These are phyloP conservation scores for Cubamyces lactineus DNA, from an alignment of 768 basidiomycete genomes.

Conservation along the genomic window DNA sequence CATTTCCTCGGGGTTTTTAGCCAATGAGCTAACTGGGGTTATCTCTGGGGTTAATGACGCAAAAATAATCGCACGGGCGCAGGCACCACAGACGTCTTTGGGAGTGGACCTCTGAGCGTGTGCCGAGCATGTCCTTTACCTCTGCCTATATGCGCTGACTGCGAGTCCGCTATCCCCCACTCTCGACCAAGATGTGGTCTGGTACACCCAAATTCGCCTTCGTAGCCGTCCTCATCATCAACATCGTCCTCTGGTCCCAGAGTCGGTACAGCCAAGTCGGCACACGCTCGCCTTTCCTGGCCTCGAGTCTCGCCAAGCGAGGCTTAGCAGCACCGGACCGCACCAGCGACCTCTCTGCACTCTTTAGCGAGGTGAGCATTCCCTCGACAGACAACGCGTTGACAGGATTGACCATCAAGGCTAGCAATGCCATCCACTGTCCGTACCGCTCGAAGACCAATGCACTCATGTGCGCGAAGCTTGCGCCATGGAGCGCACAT, in stretches of 20 bases:
- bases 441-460: conserved; percentile 55
- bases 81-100: not conserved
- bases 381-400: too few species aligned
- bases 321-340: not conserved
- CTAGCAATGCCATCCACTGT: conserved; percentile 67
- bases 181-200: conserved; percentile 47
- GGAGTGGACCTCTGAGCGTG: conserved; percentile 6
- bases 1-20: not conserved
- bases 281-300: conserved; percentile 17
- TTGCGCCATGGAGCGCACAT: conserved; percentile 64
- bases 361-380: conserved; percentile 8
- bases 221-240: conserved; percentile 53
- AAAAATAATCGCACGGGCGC: not conserved
- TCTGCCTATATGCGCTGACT: conserved; percentile 21
- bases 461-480: conserved; percentile 61
- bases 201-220: conserved; percentile 53
- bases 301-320: conserved; percentile 18
- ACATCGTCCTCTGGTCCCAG: conserved; percentile 67
- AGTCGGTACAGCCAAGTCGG: conserved; percentile 33
- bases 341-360: not conserved
- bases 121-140: conserved; percentile 12
- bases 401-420: not conserved
- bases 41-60: not conserved
- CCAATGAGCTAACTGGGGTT: not conserved
- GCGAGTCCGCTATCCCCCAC: not conserved